phyloP scores from a whole-genome alignment of 1,284 basidiomycete genomes.

The Thelephora terrestris region DNA sequence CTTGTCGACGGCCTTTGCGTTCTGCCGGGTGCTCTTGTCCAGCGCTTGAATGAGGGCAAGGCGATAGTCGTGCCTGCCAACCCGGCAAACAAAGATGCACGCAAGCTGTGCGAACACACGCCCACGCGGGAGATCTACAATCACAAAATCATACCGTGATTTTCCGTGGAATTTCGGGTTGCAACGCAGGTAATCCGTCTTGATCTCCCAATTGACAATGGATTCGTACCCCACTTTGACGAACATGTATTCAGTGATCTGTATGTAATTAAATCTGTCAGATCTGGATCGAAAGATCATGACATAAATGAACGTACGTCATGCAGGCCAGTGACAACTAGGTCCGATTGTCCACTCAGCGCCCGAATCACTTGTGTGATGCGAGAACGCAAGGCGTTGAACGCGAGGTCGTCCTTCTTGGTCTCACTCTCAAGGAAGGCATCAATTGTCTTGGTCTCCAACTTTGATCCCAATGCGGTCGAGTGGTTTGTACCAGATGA shows the following conservation, averaged over 20 bases:
- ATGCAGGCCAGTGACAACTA: no score
- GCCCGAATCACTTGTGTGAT: no score
- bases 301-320: no score
- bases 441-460: no score
- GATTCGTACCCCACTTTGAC: slow-evolving; percentile 20
- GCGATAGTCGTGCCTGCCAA: slow-evolving; percentile 7
- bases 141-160: slow-evolving; percentile 17
- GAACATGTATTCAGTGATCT: slow-evolving; percentile 11
- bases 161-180: slow-evolving; percentile 15
- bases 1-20: slow-evolving; percentile 12
- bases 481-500: no score
- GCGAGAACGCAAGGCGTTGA: no score
- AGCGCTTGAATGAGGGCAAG: slow-evolving; percentile 19
- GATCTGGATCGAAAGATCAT: no score
- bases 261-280: no score
- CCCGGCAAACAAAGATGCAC: slow-evolving; percentile 14
- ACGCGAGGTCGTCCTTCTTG: no score
- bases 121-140: slow-evolving; percentile 11
- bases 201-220: slow-evolving; percentile 16
- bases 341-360: neutral
- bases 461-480: no score
- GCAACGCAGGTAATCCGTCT: slow-evolving; percentile 18
- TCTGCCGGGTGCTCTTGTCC: slow-evolving; percentile 9
- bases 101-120: slow-evolving; percentile 15
- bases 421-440: no score